Base-by-base conservation (phyloP, 1,139 yeast genomes). In the Debaryomyces nepalensis region DNA sequence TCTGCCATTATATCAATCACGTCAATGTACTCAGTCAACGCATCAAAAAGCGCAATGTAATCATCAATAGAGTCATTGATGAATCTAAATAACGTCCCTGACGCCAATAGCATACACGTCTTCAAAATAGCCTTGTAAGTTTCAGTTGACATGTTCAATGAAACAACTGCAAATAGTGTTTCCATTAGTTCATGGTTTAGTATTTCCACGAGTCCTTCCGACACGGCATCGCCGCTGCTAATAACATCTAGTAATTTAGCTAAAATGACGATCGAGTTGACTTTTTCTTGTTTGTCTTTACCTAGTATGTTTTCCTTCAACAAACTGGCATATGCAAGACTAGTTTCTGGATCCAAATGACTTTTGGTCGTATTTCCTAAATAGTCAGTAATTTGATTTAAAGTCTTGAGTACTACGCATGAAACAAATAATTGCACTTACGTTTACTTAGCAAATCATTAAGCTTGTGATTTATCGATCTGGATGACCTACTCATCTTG, bases 241-340 rank as follows among this genome's bases (percentile, higher is more conserved):
- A 72, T 57, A 47, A 73, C 70, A 43, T 79, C 83, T 41, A 78
- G 62, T 26, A 75, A 63, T 51, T 77, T 79, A 24, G 82, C 80
- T 43, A 79, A 61, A 5, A 78, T 79, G 10, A 78, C 79, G 8
- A 79, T 77, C 14, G 75, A 68, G 54, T 78, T 78, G 43, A 77
- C 77, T 51, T 74, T 75, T 47, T 77, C 82, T 50, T 75, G 75
- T 48, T 76, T 75, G 48, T 74, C 78, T 43, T 66, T 65, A 10
- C 79, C 79, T 43, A 73, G 57, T 38, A 77, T 73, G 37, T 73
- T 70, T 9, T 61, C 42, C 43, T 66, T 64, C 31, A 77, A 63
- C 5, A 63, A 58, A 18, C 60, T 49, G 33, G 75, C 73, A 55
- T 70, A 73, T 39, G 51, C 54, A 32, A 70, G 51, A 9, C 75